Evolutionary conservation across 2,329 filamentous ascomycete species (phyloP).

Genomic region (Colletotrichum tabaci): DNA sequence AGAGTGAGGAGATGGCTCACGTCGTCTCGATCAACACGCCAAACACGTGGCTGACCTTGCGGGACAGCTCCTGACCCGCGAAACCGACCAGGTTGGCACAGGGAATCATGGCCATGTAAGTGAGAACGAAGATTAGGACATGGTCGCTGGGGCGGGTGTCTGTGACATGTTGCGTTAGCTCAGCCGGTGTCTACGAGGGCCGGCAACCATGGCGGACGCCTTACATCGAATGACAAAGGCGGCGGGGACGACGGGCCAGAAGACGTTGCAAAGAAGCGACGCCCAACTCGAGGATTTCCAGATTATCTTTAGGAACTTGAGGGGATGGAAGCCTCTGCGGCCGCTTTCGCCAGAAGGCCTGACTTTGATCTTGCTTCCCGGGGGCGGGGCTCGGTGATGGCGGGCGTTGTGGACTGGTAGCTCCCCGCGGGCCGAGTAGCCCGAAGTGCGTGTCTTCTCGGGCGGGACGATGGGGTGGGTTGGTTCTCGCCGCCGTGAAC

Average conservation of each 20-base stretch:
- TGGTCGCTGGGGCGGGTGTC: conserved; percentile 60
- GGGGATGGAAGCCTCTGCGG: conserved; percentile 74
- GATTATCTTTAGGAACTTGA: conserved; percentile 74
- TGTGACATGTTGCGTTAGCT: neutral
- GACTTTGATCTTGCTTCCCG: conserved; percentile 65
- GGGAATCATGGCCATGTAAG: conserved; percentile 84
- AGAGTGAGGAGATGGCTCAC: conserved; percentile 48
- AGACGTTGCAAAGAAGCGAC: conserved; percentile 76
- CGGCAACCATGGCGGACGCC: neutral
- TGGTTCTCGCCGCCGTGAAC: conserved; percentile 30
- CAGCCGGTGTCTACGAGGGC: neutral
- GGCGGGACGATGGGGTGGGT: conserved; percentile 18
- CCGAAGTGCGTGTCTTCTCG: conserved; percentile 34
- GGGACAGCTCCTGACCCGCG: conserved; percentile 72
- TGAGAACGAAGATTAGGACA: conserved; percentile 77
- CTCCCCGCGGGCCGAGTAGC: neutral
- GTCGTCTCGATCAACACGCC: conserved; percentile 75
- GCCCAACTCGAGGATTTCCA: conserved; percentile 75
- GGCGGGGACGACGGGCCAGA: conserved; percentile 83
- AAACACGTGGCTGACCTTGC: conserved; percentile 82
- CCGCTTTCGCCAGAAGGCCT: conserved; percentile 63
- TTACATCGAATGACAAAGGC: conserved; percentile 74
- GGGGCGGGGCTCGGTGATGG: conserved; percentile 21
- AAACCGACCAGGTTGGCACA: conserved; percentile 84
- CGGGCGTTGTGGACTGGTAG: conserved; percentile 33